A percentile compares a stretch with the other conserved stretches of the same genome.
Evolutionary conservation across 192 early-diverging fungal genomes (phyloP).

Genomic region (Globomyces pollinis-pini): DNA sequence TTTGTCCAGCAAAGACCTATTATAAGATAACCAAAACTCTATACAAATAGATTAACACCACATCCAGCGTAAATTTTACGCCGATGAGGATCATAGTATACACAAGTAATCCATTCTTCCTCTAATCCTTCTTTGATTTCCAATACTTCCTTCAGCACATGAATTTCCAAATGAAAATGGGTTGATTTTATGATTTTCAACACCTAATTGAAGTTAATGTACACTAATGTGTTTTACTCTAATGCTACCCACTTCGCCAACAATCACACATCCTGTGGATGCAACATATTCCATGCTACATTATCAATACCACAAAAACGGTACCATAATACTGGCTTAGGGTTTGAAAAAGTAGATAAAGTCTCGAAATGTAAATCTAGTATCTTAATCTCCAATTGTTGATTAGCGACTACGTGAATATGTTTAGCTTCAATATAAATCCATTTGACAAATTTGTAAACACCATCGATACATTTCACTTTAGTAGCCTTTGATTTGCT

Average conservation of each 20-base stretch:
- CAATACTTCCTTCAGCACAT: conserved; percentile 7
- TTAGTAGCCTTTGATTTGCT: not conserved
- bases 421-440: conserved; percentile 28
- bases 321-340: conserved; percentile 31
- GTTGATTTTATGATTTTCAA: conserved; percentile 13
- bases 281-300: conserved; percentile 17
- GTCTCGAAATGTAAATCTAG: conserved; percentile 36
- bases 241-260: conserved; percentile 4
- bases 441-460: conserved; percentile 23
- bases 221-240: not conserved
- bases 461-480: conserved; percentile 10
- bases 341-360: conserved; percentile 19
- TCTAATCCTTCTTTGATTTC: conserved; percentile 8
- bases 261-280: not conserved
- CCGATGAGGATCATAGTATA: conserved; percentile 20
- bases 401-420: conserved; percentile 33
- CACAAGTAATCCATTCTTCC: conserved; percentile 30
- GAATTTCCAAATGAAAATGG: conserved; percentile 17
- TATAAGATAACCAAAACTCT: too few relatives aligned
- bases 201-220: not conserved
- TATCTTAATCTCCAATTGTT: conserved; percentile 37
- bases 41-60: conserved; percentile 25
- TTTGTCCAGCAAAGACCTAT: conserved; percentile 28
- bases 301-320: too few relatives aligned
- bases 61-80: conserved; percentile 22